Evolutionary conservation across 176 grass and related monocot species (phyloP), one percentile per base, ranked within the genome.

Genomic region (Luzula sylvatica): DNA sequence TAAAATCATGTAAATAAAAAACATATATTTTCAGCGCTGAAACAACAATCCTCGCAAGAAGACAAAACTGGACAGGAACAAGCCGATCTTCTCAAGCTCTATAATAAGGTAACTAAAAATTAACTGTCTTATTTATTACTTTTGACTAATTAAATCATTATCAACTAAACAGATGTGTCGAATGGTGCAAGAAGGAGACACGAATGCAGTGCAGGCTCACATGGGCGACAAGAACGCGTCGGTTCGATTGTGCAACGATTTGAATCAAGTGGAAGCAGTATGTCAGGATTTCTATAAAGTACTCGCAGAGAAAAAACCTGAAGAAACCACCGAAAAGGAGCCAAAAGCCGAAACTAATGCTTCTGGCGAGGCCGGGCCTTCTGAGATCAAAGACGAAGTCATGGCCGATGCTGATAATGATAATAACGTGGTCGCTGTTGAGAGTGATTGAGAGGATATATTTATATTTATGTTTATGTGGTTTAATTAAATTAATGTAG

Each of bases 141-240:
- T 55, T 17, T 61, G 2, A 9, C 42, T 21, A 64, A 26, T 21
- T n/a, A 51, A 9, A 58, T 7, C 53, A 70, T 12, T 67, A 26
- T 65, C 7, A 11, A 50, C 21, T n/a, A n/a, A 68, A 32, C 81
- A 96, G 92, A 85, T 96, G 74, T 96, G 83, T 14, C 65, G 55
- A 28, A 49, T 86, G 54, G 63, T 90, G 55, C 81, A 89, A 68
- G 81, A 82, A 43, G 79, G 68, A 1, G 57, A 72, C 26, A 38
- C 7, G 24, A 24, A 80, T 38, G 57, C 85, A 12, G 58, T 96
- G 58, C 74, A 79, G 42, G 77, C 81, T 2, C 73, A 79, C 42
- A 70, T 76, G 53, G 92, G 81, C 11, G 85, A 82, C 23, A 71
- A 66, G 45, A 67, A 61, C 4, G 81, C 81, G 18, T 42, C 62